These are phyloP conservation scores for Parmales sp. DNA, from an alignment of 108 stramenopile species.

Conservation along the genomic window DNA sequence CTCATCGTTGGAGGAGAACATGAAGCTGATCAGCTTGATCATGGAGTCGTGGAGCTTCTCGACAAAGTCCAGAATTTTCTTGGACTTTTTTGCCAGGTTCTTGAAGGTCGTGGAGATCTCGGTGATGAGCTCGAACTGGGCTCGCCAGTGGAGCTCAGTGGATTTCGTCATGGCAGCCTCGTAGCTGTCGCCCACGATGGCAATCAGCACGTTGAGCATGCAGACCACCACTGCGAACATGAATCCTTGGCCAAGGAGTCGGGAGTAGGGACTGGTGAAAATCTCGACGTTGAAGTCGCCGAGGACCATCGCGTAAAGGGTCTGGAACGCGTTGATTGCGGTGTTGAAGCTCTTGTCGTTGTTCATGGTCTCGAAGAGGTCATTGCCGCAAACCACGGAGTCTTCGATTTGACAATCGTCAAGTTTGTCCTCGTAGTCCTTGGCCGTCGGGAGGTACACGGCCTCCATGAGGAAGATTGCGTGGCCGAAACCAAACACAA, in stretches of 20 bases:
- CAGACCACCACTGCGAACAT: background rate
- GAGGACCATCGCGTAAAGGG: background rate
- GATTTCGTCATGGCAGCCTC: background rate
- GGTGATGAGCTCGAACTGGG: background rate
- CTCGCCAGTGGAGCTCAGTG: background rate
- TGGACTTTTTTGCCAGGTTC: no score
- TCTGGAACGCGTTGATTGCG: background rate
- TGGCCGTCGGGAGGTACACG: background rate
- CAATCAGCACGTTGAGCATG: background rate
- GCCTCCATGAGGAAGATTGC: background rate
- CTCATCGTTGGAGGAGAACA: constrained; percentile 1
- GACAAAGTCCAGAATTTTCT: background rate
- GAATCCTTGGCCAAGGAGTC: background rate
- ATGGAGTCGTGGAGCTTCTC: background rate
- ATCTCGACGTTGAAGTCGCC: background rate
- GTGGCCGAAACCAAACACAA: background rate
- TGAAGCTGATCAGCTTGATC: no score
- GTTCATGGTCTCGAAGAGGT: no score
- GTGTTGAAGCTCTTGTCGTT: background rate
- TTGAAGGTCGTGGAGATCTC: background rate
- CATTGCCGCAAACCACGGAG: background rate
- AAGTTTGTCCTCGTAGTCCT: background rate
- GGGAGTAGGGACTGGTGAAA: background rate
- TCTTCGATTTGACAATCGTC: background rate
- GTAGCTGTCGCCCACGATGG: background rate